Base-by-base conservation (phyloP, 2,329 filamentous ascomycete species). In the Exserohilum rostratum region DNA sequence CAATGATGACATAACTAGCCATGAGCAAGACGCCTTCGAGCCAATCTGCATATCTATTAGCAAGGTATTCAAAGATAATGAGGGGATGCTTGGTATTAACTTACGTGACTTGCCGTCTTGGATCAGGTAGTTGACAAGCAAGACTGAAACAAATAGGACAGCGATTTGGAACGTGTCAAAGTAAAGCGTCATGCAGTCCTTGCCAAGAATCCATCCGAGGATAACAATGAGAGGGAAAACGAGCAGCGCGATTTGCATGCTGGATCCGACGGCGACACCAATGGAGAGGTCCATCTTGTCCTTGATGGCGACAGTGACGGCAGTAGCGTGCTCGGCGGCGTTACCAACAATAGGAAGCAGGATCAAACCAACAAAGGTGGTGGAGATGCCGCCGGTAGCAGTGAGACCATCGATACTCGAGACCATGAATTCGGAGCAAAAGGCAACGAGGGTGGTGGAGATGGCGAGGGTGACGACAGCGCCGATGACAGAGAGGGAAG, bases 131-230 rank as follows among this genome's bases (percentile, higher is more conserved):
- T 87, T 87, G 39, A 87, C 83, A 59, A 85, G 62, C 45, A 82
- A 70, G n/a, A 82, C 76, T 30, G 72, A 75, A 20, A 87, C 81
- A 55, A 88, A 87, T 1, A 87, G 73, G 1, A 84, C 76, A 2
- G 82, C 89, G 12, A 96, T 87, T 77, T 96, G 91, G 80, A 97
- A 97, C 0, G 87, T 87, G 69, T 96, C 91, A 71, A 96, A 95
- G 72, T 88, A 88, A 5, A 96, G 83, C 17, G 87, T 90, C 90
- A 89, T 87, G 33, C 80, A 77, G 45, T 83, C 78, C 15, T 84
- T 79, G 48, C 83, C 83, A 47, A 83, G 79, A 52, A 82, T 81
- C 85, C 85, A 88, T 49, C 83, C 85, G 47, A 88, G 78, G 35
- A 87, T 78, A 18, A 87, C 81, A 62, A 83, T 79, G 37, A 88